Evolutionary conservation across 2,329 filamentous ascomycete genomes (phyloP).

Genomic region (Arthroderma sp.): DNA sequence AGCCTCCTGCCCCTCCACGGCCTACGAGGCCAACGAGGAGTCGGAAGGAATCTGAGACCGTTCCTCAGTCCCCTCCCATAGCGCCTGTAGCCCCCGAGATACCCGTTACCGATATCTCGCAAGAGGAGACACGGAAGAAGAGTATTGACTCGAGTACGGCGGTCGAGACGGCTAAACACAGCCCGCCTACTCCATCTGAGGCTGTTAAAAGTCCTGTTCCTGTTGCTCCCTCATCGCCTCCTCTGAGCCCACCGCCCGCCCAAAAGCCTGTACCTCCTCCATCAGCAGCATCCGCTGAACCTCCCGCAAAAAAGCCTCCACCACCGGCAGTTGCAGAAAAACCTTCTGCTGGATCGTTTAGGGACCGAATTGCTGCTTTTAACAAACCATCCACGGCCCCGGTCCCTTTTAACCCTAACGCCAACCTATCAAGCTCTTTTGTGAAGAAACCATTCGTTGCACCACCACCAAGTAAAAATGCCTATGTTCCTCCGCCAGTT

Average conservation of each 20-base stretch:
- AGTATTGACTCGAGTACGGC: background rate
- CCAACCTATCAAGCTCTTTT: conserved; percentile 52
- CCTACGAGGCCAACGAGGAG: conserved; percentile 58
- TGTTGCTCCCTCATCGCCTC: conserved; percentile 11
- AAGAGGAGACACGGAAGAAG: background rate
- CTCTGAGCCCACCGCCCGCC: conserved; percentile 20
- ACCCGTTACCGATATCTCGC: background rate
- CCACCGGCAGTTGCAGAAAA: conserved; percentile 59
- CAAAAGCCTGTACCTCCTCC: conserved; percentile 23
- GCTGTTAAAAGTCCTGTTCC: conserved; percentile 10
- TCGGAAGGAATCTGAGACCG: conserved; percentile 49
- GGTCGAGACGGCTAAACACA: background rate
- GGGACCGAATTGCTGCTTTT: conserved; percentile 91
- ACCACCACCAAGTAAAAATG: conserved; percentile 82
- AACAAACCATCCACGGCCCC: conserved; percentile 81
- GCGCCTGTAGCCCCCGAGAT: conserved; percentile 21
- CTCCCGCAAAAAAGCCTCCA: conserved; percentile 40
- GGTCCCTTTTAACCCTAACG: conserved; percentile 75
- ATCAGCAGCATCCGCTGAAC: conserved; percentile 22
- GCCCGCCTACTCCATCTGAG: conserved; percentile 17
- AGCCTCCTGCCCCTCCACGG: conserved; percentile 78
- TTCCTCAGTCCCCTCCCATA: conserved; percentile 25
- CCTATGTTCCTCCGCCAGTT: conserved; percentile 65
- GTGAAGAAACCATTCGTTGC: conserved; percentile 97
- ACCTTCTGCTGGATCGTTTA: conserved; percentile 66